Base-by-base conservation (phyloP, 2,329 filamentous ascomycete species). In the Colletotrichum sp. region DNA sequence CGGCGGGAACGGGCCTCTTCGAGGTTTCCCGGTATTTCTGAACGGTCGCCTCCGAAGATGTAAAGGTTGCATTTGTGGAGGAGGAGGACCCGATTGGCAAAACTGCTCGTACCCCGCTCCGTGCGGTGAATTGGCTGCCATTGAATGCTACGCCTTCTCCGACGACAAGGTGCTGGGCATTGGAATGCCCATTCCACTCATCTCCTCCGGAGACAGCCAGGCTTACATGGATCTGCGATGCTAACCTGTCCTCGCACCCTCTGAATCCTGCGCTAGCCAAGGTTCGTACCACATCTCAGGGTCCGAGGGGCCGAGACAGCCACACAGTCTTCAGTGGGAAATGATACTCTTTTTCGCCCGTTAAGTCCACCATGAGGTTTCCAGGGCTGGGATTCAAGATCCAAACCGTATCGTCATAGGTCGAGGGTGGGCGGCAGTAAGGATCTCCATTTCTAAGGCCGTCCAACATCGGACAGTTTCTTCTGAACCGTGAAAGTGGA, bases 401-500 rank as follows among this genome's bases (percentile, higher is more conserved):
- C 44, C n/a, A 52, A 52, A 48, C 9, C 19, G 3, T 3, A n/a
- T 44, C 5, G 39, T 3, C 6, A 44, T n/a, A n/a, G 19, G 39
- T n/a, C 39, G 39, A 44, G 36, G 16, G 3, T 19, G 16, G 8
- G 2, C 16, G 8, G 16, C 36, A 2, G 16, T 44, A 44, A 9
- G 5, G 8, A 11, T 44, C 2, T 44, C 16, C 16, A 44, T 44
- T 3, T 52, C n/a, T 13, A 22, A 8, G 1, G 44, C 44, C 44
- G n/a, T 13, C 4, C 0, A 8, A 52, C 0, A 13, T 12, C n/a
- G 19, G 19, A 2, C 9, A 48, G 0, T n/a, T n/a, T n/a, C 39
- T 19, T n/a, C 1, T 11, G 1, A 0, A n/a, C 39, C 39, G 39
- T 0, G 39, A 44, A 12, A 44, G 39, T 44, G 3, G 39, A 44